These are phyloP conservation scores for Kuraishia piskuri DNA, from an alignment of 805 yeast genomes.

Conservation along the genomic window DNA sequence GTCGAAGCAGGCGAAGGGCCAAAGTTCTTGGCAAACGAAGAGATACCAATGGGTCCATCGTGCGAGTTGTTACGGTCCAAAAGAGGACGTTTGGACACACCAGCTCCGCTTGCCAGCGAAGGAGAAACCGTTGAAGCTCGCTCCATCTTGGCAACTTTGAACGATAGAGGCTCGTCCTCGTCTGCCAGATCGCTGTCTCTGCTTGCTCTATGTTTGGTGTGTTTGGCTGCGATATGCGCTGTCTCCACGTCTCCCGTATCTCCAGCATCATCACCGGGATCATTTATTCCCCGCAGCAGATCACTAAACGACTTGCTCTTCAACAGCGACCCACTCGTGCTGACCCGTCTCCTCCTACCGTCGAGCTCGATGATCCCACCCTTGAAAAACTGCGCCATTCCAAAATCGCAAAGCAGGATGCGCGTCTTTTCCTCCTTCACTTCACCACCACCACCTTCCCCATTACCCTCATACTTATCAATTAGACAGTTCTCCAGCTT, in stretches of 20 bases:
- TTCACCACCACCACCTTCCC: conserved; percentile 8
- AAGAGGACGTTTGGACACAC: not conserved
- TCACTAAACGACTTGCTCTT: not conserved
- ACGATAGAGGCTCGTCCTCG: not conserved
- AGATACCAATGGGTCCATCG: conserved; percentile 21
- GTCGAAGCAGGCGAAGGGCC: conserved; percentile 20
- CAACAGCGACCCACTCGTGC: not conserved
- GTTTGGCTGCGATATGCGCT: not conserved
- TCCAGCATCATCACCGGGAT: not conserved
- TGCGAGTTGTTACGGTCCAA: conserved; percentile 5
- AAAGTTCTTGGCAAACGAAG: conserved; percentile 16
- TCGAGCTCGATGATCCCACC: conserved; percentile 2
- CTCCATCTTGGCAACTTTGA: not conserved
- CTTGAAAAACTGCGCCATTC: conserved; percentile 46
- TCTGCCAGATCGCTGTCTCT: not conserved
- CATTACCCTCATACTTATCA: conserved; percentile 24
- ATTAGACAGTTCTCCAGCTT: conserved; percentile 75
- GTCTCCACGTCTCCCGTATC: too few species aligned
- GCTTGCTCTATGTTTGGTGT: not conserved
- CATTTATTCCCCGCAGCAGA: not conserved
- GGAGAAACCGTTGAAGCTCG: not conserved
- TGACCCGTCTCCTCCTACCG: not conserved
- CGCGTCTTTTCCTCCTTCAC: conserved; percentile 17
- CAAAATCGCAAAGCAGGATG: conserved; percentile 78
- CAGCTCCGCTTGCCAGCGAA: too few species aligned